Conservation (phyloP, 1,139 yeast genomes). For the Meyerozyma smithsonii region DNA sequence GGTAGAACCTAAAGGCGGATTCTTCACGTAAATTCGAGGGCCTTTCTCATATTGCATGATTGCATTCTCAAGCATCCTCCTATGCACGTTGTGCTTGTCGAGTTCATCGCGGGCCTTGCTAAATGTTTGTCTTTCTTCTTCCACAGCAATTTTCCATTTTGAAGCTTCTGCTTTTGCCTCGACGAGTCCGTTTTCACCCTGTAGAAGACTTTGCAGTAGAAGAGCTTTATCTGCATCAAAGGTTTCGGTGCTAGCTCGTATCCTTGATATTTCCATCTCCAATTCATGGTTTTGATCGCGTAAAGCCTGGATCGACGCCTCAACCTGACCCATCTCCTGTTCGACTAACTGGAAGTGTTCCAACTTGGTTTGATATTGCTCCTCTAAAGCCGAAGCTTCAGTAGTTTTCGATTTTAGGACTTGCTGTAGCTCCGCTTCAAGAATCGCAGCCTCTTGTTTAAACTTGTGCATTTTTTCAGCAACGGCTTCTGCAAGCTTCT, state of each 20-base stretch:
- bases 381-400: slow-evolving; percentile 15
- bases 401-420: slow-evolving; percentile 12
- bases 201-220: slow-evolving; percentile 9
- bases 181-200: slow-evolving; percentile 8
- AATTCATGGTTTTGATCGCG: slow-evolving; percentile 4
- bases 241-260: slow-evolving; percentile 13
- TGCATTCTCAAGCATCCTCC: slow-evolving; percentile 47
- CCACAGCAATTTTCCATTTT: slow-evolving; percentile 12
- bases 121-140: slow-evolving; percentile 7
- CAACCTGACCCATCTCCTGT: slow-evolving; percentile 7
- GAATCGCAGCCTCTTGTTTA: slow-evolving; percentile 13
- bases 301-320: slow-evolving; percentile 4
- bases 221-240: slow-evolving; percentile 11
- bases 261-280: slow-evolving; percentile 8
- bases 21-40: slow-evolving; percentile 25
- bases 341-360: slow-evolving; percentile 12
- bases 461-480: slow-evolving; percentile 11
- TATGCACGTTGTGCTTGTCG: slow-evolving; percentile 20
- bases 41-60: slow-evolving; percentile 45
- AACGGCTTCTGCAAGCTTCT: slow-evolving; percentile 11
- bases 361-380: background rate
- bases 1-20: background rate
- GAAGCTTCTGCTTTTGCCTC: slow-evolving; percentile 6
- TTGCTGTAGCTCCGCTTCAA: slow-evolving; percentile 17
- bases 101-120: slow-evolving; percentile 14